phyloP scores from a whole-genome alignment of 208 protist species.

The Trypanosomatidae sp. region DNA sequence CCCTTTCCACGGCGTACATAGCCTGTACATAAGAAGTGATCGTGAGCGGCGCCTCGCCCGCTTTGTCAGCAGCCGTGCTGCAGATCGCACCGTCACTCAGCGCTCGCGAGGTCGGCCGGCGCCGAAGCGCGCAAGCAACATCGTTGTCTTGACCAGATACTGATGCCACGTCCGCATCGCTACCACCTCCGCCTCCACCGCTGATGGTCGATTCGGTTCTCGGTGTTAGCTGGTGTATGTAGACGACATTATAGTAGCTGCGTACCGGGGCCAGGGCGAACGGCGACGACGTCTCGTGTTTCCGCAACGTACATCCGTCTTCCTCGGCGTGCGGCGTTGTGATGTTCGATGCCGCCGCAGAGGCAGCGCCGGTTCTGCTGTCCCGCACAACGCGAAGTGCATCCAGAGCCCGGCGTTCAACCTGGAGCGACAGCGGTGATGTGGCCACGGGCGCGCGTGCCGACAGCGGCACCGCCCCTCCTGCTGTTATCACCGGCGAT shows the following conservation, averaged over 20 bases:
- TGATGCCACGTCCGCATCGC: neutral
- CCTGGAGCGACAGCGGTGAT: neutral
- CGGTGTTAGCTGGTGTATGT: constrained; percentile 15
- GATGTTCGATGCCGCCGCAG: neutral
- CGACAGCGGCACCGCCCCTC: neutral
- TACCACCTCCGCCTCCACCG: neutral
- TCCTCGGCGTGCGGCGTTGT: neutral
- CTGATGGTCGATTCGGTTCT: neutral
- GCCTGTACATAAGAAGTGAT: constrained; percentile 21
- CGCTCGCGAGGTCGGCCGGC: neutral
- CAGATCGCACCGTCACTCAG: neutral
- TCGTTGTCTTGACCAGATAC: constrained; percentile 4
- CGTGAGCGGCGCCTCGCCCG: constrained; percentile 8
- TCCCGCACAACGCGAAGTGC: neutral
- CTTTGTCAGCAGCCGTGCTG: neutral
- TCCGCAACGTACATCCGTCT: neutral
- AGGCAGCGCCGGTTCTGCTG: neutral
- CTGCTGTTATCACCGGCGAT: neutral
- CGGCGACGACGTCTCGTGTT: neutral
- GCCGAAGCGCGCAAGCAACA: neutral
- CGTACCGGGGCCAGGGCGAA: neutral
- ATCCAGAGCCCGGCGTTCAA: neutral
- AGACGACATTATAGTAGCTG: constrained; percentile 25
- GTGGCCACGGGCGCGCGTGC: neutral
- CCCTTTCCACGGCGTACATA: constrained; percentile 14